These are phyloP conservation scores for Thelephora aurantiotincta DNA, from an alignment of 768 basidiomycete species.

Conservation along the genomic window DNA sequence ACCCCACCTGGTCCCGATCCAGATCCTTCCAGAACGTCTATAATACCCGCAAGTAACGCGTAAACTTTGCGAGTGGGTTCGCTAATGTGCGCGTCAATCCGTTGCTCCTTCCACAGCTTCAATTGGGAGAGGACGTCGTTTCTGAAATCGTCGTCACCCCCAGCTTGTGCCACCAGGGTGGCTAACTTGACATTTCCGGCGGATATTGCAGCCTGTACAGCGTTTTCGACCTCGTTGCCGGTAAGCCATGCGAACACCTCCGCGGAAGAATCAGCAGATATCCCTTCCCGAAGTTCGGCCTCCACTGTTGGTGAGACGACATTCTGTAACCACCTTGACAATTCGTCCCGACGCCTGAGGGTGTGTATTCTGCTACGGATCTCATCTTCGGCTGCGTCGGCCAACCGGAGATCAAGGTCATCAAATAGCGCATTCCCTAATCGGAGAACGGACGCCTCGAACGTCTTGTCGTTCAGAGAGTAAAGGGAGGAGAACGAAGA, in stretches of 20 bases:
- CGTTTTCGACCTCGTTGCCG: conserved; percentile 79
- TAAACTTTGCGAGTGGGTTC: conserved; percentile 66
- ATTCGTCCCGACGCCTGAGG: conserved; percentile 60
- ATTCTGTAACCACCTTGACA: conserved; percentile 77
- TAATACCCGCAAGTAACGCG: conserved; percentile 68
- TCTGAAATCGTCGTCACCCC: conserved; percentile 62
- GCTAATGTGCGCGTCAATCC: conserved; percentile 54
- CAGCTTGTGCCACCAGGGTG: conserved; percentile 77
- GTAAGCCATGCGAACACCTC: conserved; percentile 67
- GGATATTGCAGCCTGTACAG: conserved; percentile 60
- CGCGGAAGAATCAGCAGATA: conserved; percentile 29
- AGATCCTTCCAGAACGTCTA: conserved; percentile 41
- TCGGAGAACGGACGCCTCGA: conserved; percentile 74
- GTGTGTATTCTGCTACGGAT: conserved; percentile 43
- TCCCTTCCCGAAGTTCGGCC: conserved; percentile 42
- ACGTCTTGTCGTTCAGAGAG: conserved; percentile 51
- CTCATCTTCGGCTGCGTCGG: conserved; percentile 38
- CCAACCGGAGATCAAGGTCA: conserved; percentile 52
- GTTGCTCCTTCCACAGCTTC: conserved; percentile 69
- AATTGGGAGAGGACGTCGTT: conserved; percentile 65
- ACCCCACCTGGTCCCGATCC: conserved; percentile 22
- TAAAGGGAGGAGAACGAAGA: conserved; percentile 64
- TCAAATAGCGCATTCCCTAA: conserved; percentile 86
- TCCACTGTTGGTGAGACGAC: conserved; percentile 62
- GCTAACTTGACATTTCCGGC: conserved; percentile 75